Conservation (phyloP, 768 basidiomycete genomes). For the Exidia glandulosa region DNA sequence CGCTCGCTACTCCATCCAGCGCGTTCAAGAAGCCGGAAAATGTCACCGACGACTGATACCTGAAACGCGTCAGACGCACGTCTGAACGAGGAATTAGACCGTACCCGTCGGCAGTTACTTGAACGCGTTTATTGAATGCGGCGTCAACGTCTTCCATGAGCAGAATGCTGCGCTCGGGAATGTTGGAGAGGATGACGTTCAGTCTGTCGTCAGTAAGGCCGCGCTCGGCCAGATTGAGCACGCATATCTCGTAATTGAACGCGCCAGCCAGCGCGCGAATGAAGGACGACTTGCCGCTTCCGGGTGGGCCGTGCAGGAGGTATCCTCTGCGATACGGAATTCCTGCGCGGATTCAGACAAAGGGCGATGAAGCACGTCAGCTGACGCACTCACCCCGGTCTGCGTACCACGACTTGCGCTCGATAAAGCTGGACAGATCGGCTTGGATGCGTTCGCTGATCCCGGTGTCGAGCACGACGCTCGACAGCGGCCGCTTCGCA, state of each 20-base stretch:
- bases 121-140: constrained; percentile 87
- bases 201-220: constrained; percentile 96
- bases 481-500: constrained; percentile 71
- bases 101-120: constrained; percentile 87
- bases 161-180: constrained; percentile 87
- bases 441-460: constrained; percentile 74
- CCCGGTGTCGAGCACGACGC: constrained; percentile 78
- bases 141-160: constrained; percentile 97
- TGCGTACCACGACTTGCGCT: constrained; percentile 85
- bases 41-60: constrained; percentile 86
- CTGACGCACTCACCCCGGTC: constrained; percentile 61
- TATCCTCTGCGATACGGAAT: constrained; percentile 97
- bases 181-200: constrained; percentile 84
- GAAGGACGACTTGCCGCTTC: constrained; percentile 96
- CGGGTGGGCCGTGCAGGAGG: constrained; percentile 89
- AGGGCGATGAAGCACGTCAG: neutral
- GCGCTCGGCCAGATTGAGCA: constrained; percentile 91
- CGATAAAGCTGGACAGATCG: constrained; percentile 76
- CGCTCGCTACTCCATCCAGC: constrained; percentile 93
- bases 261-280: constrained; percentile 94
- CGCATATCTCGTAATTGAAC: constrained; percentile 88
- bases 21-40: constrained; percentile 98
- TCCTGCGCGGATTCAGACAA: constrained; percentile 34
- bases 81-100: too few relatives aligned
- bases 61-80: neutral